Evolutionary conservation across 441 rosid genomes (phyloP), one percentile per base, ranked within the genome.

Genomic region (Brassica hybrid): DNA sequence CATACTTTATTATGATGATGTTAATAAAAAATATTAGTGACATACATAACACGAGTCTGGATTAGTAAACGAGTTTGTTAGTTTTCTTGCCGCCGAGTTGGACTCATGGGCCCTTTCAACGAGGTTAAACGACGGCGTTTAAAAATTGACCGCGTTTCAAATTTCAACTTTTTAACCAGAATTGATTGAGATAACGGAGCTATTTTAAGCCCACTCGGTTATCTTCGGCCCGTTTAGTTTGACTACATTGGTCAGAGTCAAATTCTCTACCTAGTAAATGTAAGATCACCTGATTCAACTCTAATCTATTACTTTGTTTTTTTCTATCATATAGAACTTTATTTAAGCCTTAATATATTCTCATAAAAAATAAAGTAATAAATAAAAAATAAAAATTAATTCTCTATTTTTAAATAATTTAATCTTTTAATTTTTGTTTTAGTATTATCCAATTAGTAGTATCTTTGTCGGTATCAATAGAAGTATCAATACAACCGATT

Each of bases 51-150:
- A 66, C 48, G 23, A 70, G 79, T 66, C 74, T 76, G 54, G 66
- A 80, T 69, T 16, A 43, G 69, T 69, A 70, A 19, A 72, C 82
- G 21, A 12, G 67, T 36, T 57, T 64, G 1, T 50, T 23, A 1
- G 23, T 34, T 62, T 62, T 23, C 13, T 4, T 73, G 76, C 79
- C 82, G 82, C 38, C 82, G 59, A 65, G 17, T 57, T 74, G 67
- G 82, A 79, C 82, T 74, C 54, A 69, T 54, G 41, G 59, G 59
- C 74, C 76, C 60, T 57, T 18, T 38, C n/a, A 65, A 79, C 25
- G 66, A 52, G 27, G 54, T 43, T 68, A 67, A 73, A 79, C 78
- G 10, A 61, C 77, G 61, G 27, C 61, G 61, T 56, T 56, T 56
- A 56, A 19, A 56, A 56, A 8, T 54, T 54, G 27, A 56, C 61